Base-by-base conservation (phyloP, 2,329 filamentous ascomycete genomes). In the Talaromyces sp. region DNA sequence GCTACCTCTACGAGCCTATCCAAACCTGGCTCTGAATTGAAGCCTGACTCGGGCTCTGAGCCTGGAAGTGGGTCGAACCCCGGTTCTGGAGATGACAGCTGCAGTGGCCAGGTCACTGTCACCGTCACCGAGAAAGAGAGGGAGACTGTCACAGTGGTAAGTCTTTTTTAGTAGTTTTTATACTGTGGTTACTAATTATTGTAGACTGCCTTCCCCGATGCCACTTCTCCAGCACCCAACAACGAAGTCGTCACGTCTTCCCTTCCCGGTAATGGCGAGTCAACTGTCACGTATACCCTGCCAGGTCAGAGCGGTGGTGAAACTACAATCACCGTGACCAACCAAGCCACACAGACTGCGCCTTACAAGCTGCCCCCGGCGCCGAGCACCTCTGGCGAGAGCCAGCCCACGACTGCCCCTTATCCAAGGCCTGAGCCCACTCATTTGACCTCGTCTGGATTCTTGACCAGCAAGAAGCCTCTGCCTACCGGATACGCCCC, bases 81-180 rank as follows among this genome's bases (percentile, higher is more conserved):
- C 39, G 58, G 60, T 56, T 52, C 32, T 32, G 44, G 42, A 19
- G 39, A 42, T 36, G 39, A 58, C 22, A 42, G 22, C 22, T 60
- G 58, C 62, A 58, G 39, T 63, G 58, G 54, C 25, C 44, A 57
- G 44, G 62, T 32, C 27, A 58, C 55, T n/a, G 60, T 56, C 54
- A 72, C 70, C 13, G 70, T 72, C 19, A 73, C 71, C n/a, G 70
- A 73, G 39, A 75, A 72, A 30, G 70, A 73, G 39, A 75, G 71
- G 30, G 67, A 72, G 56, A 74, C 73, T 39, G 72, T 75, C 62
- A 75, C 72, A 63, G 70, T 71, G 64, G 72, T 75, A 72, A 55
- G 71, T 70, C 5, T 55, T 11, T 13, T 39, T 8, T 7, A n/a
- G 22, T 25, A 1, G 2, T 30, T 13, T 4, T 5, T 47, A 9